These are phyloP conservation scores for Sclerotinia glacialis DNA, from an alignment of 2,329 filamentous ascomycete species.

Conservation along the genomic window DNA sequence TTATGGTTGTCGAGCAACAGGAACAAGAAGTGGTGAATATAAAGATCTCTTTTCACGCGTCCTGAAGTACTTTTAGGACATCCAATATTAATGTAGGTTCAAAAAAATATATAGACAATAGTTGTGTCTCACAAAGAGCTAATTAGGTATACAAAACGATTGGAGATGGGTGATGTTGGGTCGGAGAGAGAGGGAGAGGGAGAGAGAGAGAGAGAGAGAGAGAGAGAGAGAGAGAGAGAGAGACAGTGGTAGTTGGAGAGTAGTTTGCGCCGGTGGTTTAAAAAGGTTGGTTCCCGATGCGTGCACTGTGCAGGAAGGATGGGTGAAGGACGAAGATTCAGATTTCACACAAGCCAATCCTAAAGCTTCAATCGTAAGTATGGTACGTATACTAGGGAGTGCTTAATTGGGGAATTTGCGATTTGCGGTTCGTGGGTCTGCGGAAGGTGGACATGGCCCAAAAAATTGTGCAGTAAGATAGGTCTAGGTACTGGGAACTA, in stretches of 20 bases:
- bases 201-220: neutral
- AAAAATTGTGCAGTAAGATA: neutral
- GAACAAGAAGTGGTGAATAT: neutral
- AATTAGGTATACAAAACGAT: conserved; percentile 3
- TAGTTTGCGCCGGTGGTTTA: neutral
- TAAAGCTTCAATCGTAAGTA: neutral
- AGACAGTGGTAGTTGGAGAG: neutral
- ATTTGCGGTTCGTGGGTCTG: neutral
- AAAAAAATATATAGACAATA: neutral
- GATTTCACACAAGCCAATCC: conserved; percentile 6
- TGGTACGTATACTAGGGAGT: neutral
- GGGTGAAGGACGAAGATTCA: neutral
- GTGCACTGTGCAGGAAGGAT: conserved; percentile 9
- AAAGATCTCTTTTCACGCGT: neutral
- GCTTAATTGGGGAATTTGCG: conserved; percentile 3
- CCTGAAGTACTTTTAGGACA: neutral
- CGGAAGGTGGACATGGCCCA: conserved; percentile 3
- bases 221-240: neutral
- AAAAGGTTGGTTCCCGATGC: conserved; percentile 6
- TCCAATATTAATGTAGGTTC: neutral
- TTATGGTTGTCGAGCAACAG: conserved; percentile 2
- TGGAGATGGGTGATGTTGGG: neutral
- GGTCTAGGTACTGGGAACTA: neutral
- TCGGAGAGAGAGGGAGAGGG: neutral
- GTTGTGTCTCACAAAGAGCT: neutral